A percentile compares a stretch with the other conserved stretches of the same genome.
Conservation (phyloP, 192 early-diverging fungal genomes). For the Entophlyctis helioformis region DNA sequence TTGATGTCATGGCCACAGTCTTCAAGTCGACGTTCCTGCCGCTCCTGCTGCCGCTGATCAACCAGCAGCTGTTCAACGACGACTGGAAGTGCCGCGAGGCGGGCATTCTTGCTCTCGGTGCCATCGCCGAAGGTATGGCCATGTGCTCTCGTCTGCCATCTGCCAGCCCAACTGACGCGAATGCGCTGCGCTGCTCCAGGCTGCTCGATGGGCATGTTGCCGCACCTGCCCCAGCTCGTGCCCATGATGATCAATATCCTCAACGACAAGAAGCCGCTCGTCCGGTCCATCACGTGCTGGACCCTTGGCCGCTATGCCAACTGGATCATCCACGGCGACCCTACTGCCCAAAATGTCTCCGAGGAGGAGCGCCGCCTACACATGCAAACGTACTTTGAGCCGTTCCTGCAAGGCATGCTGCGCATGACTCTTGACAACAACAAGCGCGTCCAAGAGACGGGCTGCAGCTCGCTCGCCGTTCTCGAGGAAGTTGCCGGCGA, state of each 20-base stretch:
- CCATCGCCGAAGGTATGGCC: constrained; percentile 75
- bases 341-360: constrained; percentile 31
- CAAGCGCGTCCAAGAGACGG: constrained; percentile 97
- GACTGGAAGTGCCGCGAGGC: constrained; percentile 92
- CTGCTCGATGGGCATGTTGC: constrained; percentile 78
- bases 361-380: constrained; percentile 27
- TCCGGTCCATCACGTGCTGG: constrained; percentile 98
- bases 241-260: constrained; percentile 76
- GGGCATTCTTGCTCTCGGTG: constrained; percentile 93
- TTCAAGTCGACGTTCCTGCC: constrained; percentile 76
- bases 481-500: constrained; percentile 84
- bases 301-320: constrained; percentile 84
- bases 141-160: no score
- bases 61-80: constrained; percentile 63
- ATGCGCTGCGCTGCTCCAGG: constrained; percentile 18
- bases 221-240: constrained; percentile 74
- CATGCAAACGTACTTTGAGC: constrained; percentile 66
- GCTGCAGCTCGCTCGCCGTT: constrained; percentile 84
- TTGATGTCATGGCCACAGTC: constrained; percentile 86
- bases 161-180: no score
- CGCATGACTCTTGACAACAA: constrained; percentile 83
- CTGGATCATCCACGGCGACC: constrained; percentile 45
- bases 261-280: constrained; percentile 72
- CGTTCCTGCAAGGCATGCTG: constrained; percentile 62
- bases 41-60: constrained; percentile 74